Base-by-base conservation (phyloP, 2,329 filamentous ascomycete species). In the Nannizziopsis arthrosporioides region DNA sequence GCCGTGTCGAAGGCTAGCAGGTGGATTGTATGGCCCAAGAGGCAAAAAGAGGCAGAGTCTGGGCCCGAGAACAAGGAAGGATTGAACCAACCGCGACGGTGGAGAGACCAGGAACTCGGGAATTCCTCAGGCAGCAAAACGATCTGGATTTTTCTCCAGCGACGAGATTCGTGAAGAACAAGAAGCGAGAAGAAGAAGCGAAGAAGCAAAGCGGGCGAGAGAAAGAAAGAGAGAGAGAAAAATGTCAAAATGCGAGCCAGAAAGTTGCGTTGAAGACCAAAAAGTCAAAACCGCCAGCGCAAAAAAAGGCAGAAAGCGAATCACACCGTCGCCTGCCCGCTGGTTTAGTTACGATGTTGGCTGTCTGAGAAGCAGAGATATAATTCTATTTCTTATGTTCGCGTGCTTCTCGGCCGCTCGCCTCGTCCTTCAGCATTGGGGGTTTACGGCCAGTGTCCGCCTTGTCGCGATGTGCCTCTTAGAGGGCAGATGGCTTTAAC, bases 211-310 rank as follows among this genome's bases (percentile, higher is more conserved):
- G 46, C 32, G 18, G 14, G 47, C 12, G 19, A 4, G 34, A 31
- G 11, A 27, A 30, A 17, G 5, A 32, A 46, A 32, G 37, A 41
- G 15, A 40, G 19, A 41, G 35, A 39, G 27, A 41, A 18, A 41
- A 31, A 44, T n/a, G 39, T 11, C 11, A 36, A 15, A 12, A 36
- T n/a, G 15, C 34, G 11, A 15, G 15, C 6, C 11, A 41, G 15
- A 15, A 19, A 41, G 44, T n/a, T 27, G 22, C 22, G 18, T 38
- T 39, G 45, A 47, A 37, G 30, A 14, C 41, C 45, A 31, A 47
- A 51, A 32, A 42, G 48, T 41, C 36, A 47, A 42, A 40, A 44
- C 19, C 3, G 9, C 10, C 19, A 8, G 9, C 10, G 3, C 14
- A 5, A n/a, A 36, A 35, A 39, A 19, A 34, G 22, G 35, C 34